Evolutionary conservation across 1,284 basidiomycete species (phyloP), one percentile per base, ranked within the genome.

Genomic region (Porodaedalea pini): DNA sequence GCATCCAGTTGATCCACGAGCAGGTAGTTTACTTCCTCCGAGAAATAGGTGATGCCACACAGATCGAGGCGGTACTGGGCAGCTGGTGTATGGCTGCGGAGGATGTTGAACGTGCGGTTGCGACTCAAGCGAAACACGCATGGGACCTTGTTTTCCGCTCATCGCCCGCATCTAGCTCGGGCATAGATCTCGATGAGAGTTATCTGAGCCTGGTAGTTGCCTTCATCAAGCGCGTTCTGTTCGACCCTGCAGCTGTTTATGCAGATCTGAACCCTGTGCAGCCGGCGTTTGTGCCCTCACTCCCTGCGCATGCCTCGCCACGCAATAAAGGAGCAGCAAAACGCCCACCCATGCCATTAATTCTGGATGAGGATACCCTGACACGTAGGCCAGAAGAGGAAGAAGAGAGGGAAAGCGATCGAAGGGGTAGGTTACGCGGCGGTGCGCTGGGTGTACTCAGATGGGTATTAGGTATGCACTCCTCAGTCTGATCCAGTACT

Each of bases 21-120:
- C 80, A 82, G 44, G 71, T 90, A 3, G 67, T 89, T 11, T 78
- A 81, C 57, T 82, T 82, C 59, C 69, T 91, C 0, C 73, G 72
- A 50, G 87, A 91, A 51, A 69, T 73, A 1, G 78, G 77, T 0
- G 73, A 78, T 10, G 64, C 74, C 27, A 74, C 78, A 54, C 86
- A 92, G 63, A 70, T 82, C n/a, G 81, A 88, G 48, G 79, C 78
- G 37, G 77, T 94, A 31, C 71, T 95, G 0, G 94, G 92, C 0
- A 82, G 89, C 5, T 96, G 92, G 92, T 82, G 78, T 58, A 78
- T 92, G 63, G 77, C 84, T 2, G 78, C 83, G 17, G 80, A 88
- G 67, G 93, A 95, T 63, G 71, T 83, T 21, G 92, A 94, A 65
- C 78, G 85, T 15, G 71, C 74, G 2, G 85, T 92, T 15, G 71